Base-by-base conservation (phyloP, 768 basidiomycete genomes). In the Sarcomyxa edulis region DNA sequence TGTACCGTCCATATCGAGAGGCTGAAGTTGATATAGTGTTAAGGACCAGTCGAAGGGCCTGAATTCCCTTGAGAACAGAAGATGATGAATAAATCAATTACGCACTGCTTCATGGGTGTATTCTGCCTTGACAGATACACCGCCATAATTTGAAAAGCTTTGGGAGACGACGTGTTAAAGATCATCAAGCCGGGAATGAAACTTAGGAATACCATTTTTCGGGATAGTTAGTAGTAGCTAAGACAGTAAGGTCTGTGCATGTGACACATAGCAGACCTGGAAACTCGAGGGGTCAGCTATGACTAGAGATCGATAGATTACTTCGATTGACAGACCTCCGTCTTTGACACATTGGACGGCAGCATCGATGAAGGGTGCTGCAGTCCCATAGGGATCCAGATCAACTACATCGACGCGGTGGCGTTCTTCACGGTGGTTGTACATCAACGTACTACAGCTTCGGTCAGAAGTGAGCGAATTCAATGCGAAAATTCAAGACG, bases 301-400 rank as follows among this genome's bases (percentile, higher is more conserved):
- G 10, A 23, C 26, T 19, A 29, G 18, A 37, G 28, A 12, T 32
- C 7, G 22, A 18, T 10, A 6, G 25, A 22, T 20, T 39, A 15
- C 14, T 30, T n/a, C 27, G 6, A 29, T 22, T n/a, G 11, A 55
- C 71, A 48, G 43, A 84, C 94, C 95, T 56, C 88, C 93, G 48
- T 94, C 93, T 22, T 78, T 76, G 7, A 96, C 69, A 41, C 78
- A 79, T 51, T 97, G 93, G 11, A 99, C 81, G 0, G 95, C 93
- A 15, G 84, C 84, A 50, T 99, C 96, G 19, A 99, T 84, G 56
- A 99, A 99, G 2, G 95, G 96, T 4, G 92, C 85, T 0, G 96
- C 96, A 7, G 92, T 95, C 1, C 96, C 96, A 52, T 98, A 99
- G 0, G 96, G 96, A 56, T 99, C 96, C 19, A 99, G 74, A 57